Evolutionary conservation across 2,329 filamentous ascomycete species (phyloP).

Genomic region (Monilinia laxa): DNA sequence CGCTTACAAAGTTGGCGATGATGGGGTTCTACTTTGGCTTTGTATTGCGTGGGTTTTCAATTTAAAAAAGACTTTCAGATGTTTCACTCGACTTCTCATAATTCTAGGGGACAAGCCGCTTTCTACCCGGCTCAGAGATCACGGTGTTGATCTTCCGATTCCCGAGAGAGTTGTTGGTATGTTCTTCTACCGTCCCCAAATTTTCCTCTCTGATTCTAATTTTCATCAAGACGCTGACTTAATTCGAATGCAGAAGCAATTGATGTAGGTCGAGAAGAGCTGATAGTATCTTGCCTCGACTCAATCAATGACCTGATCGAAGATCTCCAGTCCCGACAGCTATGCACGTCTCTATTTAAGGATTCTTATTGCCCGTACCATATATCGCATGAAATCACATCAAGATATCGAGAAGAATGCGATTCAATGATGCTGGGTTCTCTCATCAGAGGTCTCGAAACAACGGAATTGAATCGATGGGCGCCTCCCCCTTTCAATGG

Average conservation of each 20-base stretch:
- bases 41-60: background rate
- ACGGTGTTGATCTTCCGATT: background rate
- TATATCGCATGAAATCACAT: background rate
- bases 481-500: background rate
- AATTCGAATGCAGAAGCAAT: background rate
- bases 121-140: background rate
- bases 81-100: background rate
- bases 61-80: background rate
- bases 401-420: background rate
- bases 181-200: background rate
- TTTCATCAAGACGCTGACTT: background rate
- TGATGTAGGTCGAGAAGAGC: background rate
- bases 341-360: background rate
- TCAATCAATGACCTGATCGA: background rate
- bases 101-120: background rate
- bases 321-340: background rate
- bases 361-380: accelerated
- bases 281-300: background rate
- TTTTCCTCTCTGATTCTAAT: background rate
- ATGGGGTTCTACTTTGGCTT: background rate
- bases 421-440: background rate
- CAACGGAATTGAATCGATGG: background rate
- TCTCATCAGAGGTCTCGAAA: background rate
- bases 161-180: background rate
- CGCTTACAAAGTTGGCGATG: background rate